Conservation (phyloP, 2,329 filamentous ascomycete genomes). For the Erysiphe pisi region DNA sequence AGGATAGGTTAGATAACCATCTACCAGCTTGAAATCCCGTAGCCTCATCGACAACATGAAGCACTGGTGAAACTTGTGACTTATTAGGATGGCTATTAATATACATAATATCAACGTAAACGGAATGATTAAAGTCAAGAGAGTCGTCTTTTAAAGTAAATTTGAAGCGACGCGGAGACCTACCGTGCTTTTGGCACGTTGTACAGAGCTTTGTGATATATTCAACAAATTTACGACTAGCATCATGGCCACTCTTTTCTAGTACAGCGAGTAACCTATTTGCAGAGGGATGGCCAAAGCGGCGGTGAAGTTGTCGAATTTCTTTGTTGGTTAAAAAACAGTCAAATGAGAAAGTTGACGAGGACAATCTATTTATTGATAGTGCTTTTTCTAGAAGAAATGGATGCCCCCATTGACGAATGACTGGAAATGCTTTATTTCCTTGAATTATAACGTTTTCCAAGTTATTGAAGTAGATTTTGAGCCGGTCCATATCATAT, state of each 20-base stretch:
- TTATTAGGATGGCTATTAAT: neutral
- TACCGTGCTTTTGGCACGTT: slow-evolving; percentile 25
- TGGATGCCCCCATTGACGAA: neutral
- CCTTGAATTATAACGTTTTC: neutral
- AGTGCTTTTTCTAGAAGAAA: neutral
- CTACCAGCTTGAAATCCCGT: slow-evolving; percentile 25
- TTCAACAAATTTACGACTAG: slow-evolving; percentile 1
- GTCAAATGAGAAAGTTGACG: no score
- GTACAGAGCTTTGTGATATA: slow-evolving; percentile 26
- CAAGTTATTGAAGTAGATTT: neutral
- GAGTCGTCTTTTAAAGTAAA: slow-evolving; percentile 28
- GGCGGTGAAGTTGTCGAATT: slow-evolving; percentile 23
- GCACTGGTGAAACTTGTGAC: neutral
- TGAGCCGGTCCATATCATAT: slow-evolving; percentile 16
- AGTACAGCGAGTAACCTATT: neutral
- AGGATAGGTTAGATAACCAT: slow-evolving; percentile 21
- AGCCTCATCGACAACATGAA: slow-evolving; percentile 28
- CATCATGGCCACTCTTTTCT: neutral
- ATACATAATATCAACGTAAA: neutral
- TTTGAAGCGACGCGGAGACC: slow-evolving; percentile 28
- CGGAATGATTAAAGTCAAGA: neutral
- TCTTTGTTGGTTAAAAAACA: neutral
- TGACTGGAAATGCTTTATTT: neutral
- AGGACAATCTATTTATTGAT: neutral
- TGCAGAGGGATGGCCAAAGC: neutral